Evolutionary conservation across 768 basidiomycete species (phyloP), one percentile per base, ranked within the genome.

Genomic region (Pholiota molesta): DNA sequence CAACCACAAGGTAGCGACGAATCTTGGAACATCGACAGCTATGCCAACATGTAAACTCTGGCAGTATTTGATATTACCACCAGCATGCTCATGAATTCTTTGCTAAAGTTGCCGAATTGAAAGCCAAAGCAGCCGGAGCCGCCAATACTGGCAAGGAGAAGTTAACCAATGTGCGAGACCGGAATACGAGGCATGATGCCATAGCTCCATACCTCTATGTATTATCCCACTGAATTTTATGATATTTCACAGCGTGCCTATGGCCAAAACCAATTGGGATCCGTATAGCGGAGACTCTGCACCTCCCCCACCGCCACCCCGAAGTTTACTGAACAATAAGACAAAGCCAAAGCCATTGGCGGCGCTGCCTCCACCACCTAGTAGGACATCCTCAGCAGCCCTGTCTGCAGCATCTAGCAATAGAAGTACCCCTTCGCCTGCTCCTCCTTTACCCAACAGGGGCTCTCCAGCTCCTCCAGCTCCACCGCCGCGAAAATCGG

Each of bases 251-350:
- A 89, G 88, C 66, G 74, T 80, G 6, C 81, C 88, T 3, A 72
- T 88, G 68, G 83, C 82, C 60, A 85, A 85, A 59, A 83, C 85
- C 8, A 87, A 82, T 64, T 90, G 87, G 86, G 83, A 89, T 70
- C 86, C 78, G 39, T 81, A 84, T 62, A 85, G 81, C 67, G 83
- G 82, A 26, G 73, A 77, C n/a, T 75, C 80, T 6, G 79, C 86
- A 1, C 81, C 83, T 0, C 79, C 82, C 0, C 79, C 82, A 9
- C 80, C 83, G n/a, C 75, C 82, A 19, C 77, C 82, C 6, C 69
- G 75, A 59, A 69, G 62, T 61, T 45, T 71, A 51, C 67, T 74
- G 13, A 77, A 75, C 61, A 37, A 65, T 19, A 74, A 63, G 53
- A 70, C 70, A 19, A 75, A 77, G 54, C 78, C 79, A 16, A 33